Conservation (phyloP, 352 stramenopile genomes). For the Globisporangium canariense region DNA sequence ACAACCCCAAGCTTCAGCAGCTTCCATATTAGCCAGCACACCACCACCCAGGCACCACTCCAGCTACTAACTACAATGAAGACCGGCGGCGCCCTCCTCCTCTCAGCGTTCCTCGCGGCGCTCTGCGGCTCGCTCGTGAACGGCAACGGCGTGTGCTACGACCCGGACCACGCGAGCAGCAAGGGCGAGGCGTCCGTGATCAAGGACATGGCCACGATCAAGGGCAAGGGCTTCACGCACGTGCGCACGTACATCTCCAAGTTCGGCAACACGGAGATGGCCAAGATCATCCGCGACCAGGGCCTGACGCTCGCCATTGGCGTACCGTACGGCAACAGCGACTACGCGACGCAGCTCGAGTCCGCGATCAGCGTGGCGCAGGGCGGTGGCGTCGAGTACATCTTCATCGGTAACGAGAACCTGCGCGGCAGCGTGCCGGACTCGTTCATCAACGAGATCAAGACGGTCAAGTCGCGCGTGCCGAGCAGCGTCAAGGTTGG, state of each 20-base stretch:
- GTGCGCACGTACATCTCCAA: slow-evolving; percentile 73
- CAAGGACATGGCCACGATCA: slow-evolving; percentile 50
- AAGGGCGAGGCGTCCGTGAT: slow-evolving; percentile 34
- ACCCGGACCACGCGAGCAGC: slow-evolving; percentile 44
- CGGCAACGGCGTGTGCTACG: slow-evolving; percentile 70
- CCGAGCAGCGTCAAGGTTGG: slow-evolving; percentile 49
- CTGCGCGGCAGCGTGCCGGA: slow-evolving; percentile 34
- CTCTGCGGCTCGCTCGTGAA: slow-evolving; percentile 32
- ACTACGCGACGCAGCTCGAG: slow-evolving; percentile 43
- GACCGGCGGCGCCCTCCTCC: slow-evolving; percentile 14
- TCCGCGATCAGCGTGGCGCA: slow-evolving; percentile 43
- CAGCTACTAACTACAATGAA: slow-evolving; percentile 9
- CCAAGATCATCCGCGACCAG: slow-evolving; percentile 41
- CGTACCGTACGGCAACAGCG: slow-evolving; percentile 48
- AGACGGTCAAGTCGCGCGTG: slow-evolving; percentile 44
- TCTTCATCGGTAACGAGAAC: slow-evolving; percentile 80
- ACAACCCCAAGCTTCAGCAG: background rate
- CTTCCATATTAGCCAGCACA: background rate
- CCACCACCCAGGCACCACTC: background rate
- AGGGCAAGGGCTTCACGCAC: slow-evolving; percentile 46
- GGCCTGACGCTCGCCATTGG: slow-evolving; percentile 51
- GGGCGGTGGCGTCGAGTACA: slow-evolving; percentile 43
- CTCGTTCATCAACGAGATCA: slow-evolving; percentile 46
- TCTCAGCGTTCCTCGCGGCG: slow-evolving; percentile 22
- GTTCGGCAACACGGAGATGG: slow-evolving; percentile 54